Conservation (phyloP, 2,329 filamentous ascomycete species). For the Microsporum ferrugineum region DNA sequence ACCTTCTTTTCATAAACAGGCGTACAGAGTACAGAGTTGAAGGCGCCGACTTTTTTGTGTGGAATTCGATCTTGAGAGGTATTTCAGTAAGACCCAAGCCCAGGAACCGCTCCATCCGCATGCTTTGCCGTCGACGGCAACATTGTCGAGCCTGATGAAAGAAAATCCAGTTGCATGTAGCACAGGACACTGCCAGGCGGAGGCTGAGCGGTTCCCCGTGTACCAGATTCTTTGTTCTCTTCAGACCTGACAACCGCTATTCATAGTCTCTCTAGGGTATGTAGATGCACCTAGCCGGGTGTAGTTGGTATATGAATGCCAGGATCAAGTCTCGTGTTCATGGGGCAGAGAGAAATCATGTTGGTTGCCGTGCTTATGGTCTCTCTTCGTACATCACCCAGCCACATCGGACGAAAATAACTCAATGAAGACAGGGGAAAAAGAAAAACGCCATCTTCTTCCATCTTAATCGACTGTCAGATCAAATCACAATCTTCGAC, state of each 20-base stretch:
- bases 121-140: not conserved
- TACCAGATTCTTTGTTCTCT: not conserved
- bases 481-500: not conserved
- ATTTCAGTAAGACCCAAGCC: not conserved
- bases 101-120: not conserved
- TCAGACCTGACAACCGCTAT: not conserved
- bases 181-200: not conserved
- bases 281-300: not conserved
- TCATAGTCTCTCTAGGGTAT: not conserved
- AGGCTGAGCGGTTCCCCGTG: not conserved
- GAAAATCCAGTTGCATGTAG: not conserved
- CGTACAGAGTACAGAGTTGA: not conserved
- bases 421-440: not conserved
- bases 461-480: not conserved
- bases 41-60: not conserved
- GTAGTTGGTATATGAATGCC: not conserved
- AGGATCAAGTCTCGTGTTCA: no score
- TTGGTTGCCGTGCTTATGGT: no score
- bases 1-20: not conserved
- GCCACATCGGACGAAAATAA: not conserved
- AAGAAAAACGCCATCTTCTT: not conserved
- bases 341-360: no score
- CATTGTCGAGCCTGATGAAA: not conserved
- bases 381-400: no score
- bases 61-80: not conserved